phyloP scores from a whole-genome alignment of 1,284 basidiomycete genomes.

The Takashimella tepidaria region DNA sequence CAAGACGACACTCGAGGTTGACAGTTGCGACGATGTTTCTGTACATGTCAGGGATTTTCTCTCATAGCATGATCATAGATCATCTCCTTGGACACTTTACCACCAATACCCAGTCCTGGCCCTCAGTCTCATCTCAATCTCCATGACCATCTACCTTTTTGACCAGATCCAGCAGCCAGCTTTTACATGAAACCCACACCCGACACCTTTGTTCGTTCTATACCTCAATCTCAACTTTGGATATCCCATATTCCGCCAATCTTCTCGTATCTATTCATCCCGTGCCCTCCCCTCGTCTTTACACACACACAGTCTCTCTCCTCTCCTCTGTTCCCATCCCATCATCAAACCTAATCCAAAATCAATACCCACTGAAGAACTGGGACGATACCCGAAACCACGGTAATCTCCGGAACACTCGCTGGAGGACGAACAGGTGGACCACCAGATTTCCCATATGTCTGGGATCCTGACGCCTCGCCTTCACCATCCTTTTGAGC shows the following conservation, averaged over 20 bases:
- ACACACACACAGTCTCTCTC: background rate
- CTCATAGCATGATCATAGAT: background rate
- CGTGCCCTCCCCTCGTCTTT: background rate
- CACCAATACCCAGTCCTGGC: background rate
- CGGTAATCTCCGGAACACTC: constrained; percentile 65
- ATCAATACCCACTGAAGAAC: constrained; percentile 65
- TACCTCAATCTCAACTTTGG: no score
- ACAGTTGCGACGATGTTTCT: constrained; percentile 98
- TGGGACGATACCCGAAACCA: constrained; percentile 89
- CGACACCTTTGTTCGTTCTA: no score
- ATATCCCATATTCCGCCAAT: no score
- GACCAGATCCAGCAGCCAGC: no score
- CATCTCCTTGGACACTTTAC: background rate
- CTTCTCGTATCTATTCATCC: no score
- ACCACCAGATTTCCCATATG: constrained; percentile 17
- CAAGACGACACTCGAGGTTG: constrained; percentile 93
- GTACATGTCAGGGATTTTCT: constrained; percentile 6
- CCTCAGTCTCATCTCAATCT: no score
- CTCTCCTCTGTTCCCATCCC: background rate
- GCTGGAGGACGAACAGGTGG: constrained; percentile 18
- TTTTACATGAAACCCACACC: no score
- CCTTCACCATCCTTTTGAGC: background rate
- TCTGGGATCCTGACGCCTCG: background rate
- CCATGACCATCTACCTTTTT: background rate
- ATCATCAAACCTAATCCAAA: background rate